Evolutionary conservation across 2,329 filamentous ascomycete genomes (phyloP), one percentile per base, ranked within the genome.

Genomic region (Fusarium scirpi): DNA sequence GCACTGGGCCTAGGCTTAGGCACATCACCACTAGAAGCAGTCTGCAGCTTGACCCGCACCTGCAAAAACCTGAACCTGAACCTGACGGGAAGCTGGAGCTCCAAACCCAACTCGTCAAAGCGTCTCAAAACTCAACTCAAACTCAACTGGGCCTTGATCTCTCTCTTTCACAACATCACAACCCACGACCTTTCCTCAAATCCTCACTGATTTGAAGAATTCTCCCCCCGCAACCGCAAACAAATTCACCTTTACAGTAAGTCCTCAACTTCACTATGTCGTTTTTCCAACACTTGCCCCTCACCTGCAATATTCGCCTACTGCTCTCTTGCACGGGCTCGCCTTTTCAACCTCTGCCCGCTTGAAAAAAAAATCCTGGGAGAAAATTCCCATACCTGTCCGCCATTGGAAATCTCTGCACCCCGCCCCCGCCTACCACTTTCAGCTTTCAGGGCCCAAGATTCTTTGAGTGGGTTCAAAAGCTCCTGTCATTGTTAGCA

Each of bases 351-450:
- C 56, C 20, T 52, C 58, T 44, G 65, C 69, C 62, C 34, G 40
- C 38, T 30, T 45, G 48, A 40, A 72, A 67, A 67, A n/a, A 65
- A 70, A 62, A 67, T 48, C 49, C 57, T 59, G 51, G 62, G 53
- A 57, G 62, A 64, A 66, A 72, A 70, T 58, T 53, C 34, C 49
- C 24, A 52, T 47, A 62, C 43, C 51, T 71, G 57, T 34, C 49
- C 49, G 49, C 49, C 34, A 53, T 53, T 53, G 68, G 69, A 74
- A 76, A 76, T 76, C 74, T 76, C 74, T 76, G 74, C 74, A 76
- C 74, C 74, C 74, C 74, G 74, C 74, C 74, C 74, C 74, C 74
- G 74, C 74, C 74, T 73, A 71, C 74, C 67, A 60, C 58, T 73
- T 74, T 63, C 67, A 72, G 72, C 61, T 62, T 58, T 56, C 53